These are phyloP conservation scores for Pestalotiopsis sp. DNA, from an alignment of 2,329 filamentous ascomycete species.

Conservation along the genomic window DNA sequence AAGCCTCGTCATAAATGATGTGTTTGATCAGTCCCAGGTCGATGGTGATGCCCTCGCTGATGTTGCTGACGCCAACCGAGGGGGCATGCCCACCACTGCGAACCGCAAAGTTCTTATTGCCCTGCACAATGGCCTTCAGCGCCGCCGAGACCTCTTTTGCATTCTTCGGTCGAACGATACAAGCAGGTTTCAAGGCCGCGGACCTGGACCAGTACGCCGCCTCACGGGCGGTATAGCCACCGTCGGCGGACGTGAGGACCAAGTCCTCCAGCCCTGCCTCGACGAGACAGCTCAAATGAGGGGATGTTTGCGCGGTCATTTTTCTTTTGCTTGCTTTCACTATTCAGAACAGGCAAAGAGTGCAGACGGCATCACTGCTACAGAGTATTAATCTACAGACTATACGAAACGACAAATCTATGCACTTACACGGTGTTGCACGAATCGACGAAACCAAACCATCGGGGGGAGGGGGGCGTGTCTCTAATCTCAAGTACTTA, in stretches of 20 bases:
- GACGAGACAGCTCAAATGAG: too few species aligned
- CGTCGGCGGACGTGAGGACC: background rate
- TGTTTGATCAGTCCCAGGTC: background rate
- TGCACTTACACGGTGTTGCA: too few species aligned
- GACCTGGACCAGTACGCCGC: slow-evolving; percentile 8
- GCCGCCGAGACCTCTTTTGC: background rate
- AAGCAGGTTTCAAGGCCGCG: slow-evolving; percentile 1
- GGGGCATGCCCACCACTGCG: slow-evolving; percentile 4
- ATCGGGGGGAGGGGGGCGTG: too few species aligned
- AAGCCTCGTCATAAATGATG: background rate
- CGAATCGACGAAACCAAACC: too few species aligned
- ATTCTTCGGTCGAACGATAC: background rate
- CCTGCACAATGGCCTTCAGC: background rate
- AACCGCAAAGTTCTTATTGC: background rate
- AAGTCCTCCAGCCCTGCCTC: background rate
- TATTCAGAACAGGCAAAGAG: too few species aligned
- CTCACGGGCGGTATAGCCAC: background rate
- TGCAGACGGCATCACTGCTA: too few species aligned
- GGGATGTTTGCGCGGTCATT: too few species aligned
- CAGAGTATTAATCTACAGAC: too few species aligned
- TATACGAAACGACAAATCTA: too few species aligned
- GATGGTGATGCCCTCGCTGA: background rate
- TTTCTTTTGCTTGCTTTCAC: too few species aligned
- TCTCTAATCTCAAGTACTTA: too few species aligned
- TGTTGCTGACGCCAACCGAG: slow-evolving; percentile 4